These are phyloP conservation scores for Arthroderma uncinatum DNA, from an alignment of 2,329 filamentous ascomycete genomes.

Conservation along the genomic window DNA sequence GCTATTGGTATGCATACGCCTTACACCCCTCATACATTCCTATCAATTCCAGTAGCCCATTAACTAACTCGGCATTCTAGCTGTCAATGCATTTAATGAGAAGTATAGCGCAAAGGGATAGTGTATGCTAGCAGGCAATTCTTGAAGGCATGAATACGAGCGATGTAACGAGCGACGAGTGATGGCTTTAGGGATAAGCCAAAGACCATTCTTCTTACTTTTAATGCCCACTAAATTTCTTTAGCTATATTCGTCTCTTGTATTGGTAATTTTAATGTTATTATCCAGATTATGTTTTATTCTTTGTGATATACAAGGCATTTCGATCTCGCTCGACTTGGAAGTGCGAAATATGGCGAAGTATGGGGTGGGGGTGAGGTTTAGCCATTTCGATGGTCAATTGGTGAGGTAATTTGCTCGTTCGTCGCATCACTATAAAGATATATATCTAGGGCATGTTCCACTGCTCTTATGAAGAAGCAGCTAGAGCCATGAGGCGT, in stretches of 20 bases:
- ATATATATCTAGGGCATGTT: too few relatives aligned
- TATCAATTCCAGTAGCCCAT: not conserved
- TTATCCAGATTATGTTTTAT: not conserved
- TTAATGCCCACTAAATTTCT: not conserved
- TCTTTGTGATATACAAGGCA: not conserved
- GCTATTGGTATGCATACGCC: slow-evolving; percentile 40
- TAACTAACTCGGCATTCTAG: slow-evolving; percentile 19
- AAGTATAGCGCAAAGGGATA: slow-evolving; percentile 52
- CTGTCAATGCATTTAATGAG: slow-evolving; percentile 57
- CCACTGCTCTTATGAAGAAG: not conserved
- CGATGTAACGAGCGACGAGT: not conserved
- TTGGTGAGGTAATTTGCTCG: too few relatives aligned
- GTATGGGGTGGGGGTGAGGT: too few relatives aligned
- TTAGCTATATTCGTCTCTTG: not conserved
- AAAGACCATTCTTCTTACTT: not conserved
- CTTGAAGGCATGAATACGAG: not conserved
- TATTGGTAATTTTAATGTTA: not conserved
- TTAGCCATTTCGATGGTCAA: too few relatives aligned
- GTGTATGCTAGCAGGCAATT: not conserved
- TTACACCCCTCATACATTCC: not conserved
- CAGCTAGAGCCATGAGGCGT: not conserved
- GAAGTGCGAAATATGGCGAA: too few relatives aligned
- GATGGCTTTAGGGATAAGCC: not conserved
- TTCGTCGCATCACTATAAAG: too few relatives aligned
- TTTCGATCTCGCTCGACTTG: too few relatives aligned